Base-by-base conservation (phyloP, 805 yeast species). In the Hanseniaspora occidentalis region DNA sequence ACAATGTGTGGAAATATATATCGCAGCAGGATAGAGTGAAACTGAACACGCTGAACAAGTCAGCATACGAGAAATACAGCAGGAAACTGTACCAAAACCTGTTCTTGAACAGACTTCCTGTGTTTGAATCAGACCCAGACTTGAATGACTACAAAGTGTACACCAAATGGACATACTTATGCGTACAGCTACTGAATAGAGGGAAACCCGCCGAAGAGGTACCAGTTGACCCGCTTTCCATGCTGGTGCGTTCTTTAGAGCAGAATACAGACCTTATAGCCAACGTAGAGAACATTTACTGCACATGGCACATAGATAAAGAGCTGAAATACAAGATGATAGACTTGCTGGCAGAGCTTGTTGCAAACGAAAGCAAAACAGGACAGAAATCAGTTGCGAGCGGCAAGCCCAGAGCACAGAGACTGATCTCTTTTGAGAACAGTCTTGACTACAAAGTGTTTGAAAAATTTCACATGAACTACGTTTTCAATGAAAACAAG, bases 231-330 rank as follows among this genome's bases (percentile, higher is more conserved):
- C 13, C 31, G 4, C 18, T 41, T 29, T 16, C 16, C 25, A 22
- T 4, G 3, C 14, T 41, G 1, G 27, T 41, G n/a, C n/a, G 31
- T 5, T 26, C 44, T 1, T 16, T 41, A 6, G 18, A 25, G 14
- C n/a, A 17, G 2, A 33, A 37, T 2, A 38, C 44, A 3, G 22
- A 9, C 3, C 29, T 24, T 11, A 18, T 41, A 9, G 6, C 25
- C 10, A 14, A 21, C 14, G 19, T 41, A 3, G 41, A 37, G 14
- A 27, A 41, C 11, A 13, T 41, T 5, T 10, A 16, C 9, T 34
- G 35, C 14, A 31, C 40, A 20, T 41, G 44, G 44, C 44, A 37
- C 18, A 9, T 37, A 6, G 26, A 35, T n/a, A 29, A 13, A 13
- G 21, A 37, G 2, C 25, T 33, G 22, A 41, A 37, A 11, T n/a